A percentile compares a stretch with the other conserved stretches of the same genome.
phyloP scores from a whole-genome alignment of 306 rosid species.

The Lupinus albus region DNA sequence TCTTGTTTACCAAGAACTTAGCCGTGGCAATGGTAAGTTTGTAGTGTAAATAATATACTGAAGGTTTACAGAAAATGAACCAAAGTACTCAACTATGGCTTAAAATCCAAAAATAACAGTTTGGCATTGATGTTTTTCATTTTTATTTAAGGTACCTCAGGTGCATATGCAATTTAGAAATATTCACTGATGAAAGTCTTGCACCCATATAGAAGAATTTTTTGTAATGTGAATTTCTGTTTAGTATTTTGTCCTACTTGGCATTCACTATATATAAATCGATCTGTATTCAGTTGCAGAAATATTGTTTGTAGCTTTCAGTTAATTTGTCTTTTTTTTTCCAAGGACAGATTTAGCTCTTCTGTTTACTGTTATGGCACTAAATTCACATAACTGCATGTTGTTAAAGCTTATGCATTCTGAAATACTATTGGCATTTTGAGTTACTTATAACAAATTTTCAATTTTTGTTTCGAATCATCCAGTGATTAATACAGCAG shows the following conservation, averaged over 20 bases:
- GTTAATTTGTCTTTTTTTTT: conserved; percentile 18
- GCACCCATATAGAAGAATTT: neutral
- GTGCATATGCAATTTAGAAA: conserved; percentile 9
- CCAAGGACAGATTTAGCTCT: neutral
- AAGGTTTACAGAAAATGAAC: conserved; percentile 27
- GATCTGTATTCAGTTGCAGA: conserved; percentile 11
- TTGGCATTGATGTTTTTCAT: neutral
- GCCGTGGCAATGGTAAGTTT: conserved; percentile 9
- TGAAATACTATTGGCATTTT: conserved; percentile 34
- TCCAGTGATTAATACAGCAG: conserved; percentile 50
- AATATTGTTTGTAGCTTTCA: conserved; percentile 30
- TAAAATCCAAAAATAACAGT: conserved; percentile 3
- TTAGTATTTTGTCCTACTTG: conserved; percentile 2
- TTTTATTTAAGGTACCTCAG: conserved; percentile 6
- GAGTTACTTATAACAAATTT: conserved; percentile 37
- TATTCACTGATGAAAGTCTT: conserved; percentile 20
- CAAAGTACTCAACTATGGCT: conserved; percentile 1
- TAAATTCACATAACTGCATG: conserved; percentile 23
- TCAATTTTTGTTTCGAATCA: conserved; percentile 39
- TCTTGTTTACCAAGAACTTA: conserved; percentile 30
- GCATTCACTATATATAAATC: conserved; percentile 2
- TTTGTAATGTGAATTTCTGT: conserved; percentile 29
- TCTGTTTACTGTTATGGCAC: neutral
- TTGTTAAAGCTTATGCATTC: conserved; percentile 28
- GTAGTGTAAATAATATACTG: neutral